These are phyloP conservation scores for Gossypium sturtianum DNA, from an alignment of 345 rosid species.

Conservation along the genomic window DNA sequence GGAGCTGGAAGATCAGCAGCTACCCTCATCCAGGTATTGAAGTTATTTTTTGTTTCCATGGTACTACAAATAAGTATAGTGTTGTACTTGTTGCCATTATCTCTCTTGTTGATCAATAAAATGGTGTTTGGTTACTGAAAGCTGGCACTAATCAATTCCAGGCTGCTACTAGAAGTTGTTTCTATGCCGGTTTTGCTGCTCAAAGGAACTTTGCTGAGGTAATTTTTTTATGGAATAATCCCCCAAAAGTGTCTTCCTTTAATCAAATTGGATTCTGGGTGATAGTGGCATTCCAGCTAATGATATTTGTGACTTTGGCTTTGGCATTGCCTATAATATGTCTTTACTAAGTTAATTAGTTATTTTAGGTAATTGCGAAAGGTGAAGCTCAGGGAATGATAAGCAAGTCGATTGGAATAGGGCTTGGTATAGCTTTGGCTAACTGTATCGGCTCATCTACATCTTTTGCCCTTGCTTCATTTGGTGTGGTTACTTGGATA, in stretches of 20 bases:
- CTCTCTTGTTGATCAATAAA: not conserved
- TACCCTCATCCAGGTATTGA: slow-evolving; percentile 73
- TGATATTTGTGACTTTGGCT: not conserved
- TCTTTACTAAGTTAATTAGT: slow-evolving; percentile 3
- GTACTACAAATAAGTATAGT: not conserved
- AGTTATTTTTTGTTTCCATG: not conserved
- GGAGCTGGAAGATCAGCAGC: slow-evolving; percentile 95
- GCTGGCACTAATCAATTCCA: slow-evolving; percentile 16
- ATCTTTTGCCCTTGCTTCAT: slow-evolving; percentile 73
- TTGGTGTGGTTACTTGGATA: slow-evolving; percentile 69
- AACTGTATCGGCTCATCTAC: slow-evolving; percentile 69
- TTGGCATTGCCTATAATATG: not conserved
- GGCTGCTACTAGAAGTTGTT: slow-evolving; percentile 96
- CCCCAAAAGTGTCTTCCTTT: not conserved
- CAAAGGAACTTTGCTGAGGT: slow-evolving; percentile 99
- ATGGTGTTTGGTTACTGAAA: too few relatives aligned
- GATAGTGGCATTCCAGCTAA: not conserved
- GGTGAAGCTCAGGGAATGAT: slow-evolving; percentile 99
- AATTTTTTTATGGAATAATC: not conserved
- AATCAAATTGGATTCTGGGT: not conserved
- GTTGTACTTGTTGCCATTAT: not conserved
- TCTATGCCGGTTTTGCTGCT: slow-evolving; percentile 98
- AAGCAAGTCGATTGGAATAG: slow-evolving; percentile 79
- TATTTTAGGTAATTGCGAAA: slow-evolving; percentile 79
- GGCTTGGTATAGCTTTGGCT: slow-evolving; percentile 79